Evolutionary conservation across 805 yeast genomes (phyloP).

Genomic region (Saccharomycopsis javanensis): DNA sequence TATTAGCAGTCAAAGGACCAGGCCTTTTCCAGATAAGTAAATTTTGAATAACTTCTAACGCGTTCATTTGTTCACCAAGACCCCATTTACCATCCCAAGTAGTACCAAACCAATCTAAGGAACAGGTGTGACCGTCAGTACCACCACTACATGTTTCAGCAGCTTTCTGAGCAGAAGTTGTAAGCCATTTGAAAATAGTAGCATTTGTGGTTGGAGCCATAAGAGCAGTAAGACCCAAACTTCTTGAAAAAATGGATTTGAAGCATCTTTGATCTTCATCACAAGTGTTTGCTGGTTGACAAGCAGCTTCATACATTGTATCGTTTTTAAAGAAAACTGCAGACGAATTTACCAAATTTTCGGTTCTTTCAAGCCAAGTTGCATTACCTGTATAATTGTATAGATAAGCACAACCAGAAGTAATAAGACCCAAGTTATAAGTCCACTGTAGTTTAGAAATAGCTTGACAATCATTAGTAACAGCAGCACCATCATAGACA

Average conservation of each 20-base stretch:
- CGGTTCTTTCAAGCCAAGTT: constrained; percentile 57
- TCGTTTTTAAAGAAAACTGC: constrained; percentile 44
- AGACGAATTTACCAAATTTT: constrained; percentile 45
- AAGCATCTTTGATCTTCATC: constrained; percentile 87
- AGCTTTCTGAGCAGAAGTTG: constrained; percentile 57
- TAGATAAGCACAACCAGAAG: constrained; percentile 73
- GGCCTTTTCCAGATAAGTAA: constrained; percentile 29
- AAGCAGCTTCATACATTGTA: constrained; percentile 74
- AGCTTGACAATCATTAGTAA: constrained; percentile 49
- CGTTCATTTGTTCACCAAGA: constrained; percentile 85
- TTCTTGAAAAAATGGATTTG: constrained; percentile 72
- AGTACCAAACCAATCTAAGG: constrained; percentile 59
- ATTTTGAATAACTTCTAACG: constrained; percentile 54
- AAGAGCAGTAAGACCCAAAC: constrained; percentile 63
- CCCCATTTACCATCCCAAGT: constrained; percentile 74
- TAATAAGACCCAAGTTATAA: constrained; percentile 72
- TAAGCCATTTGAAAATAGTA: constrained; percentile 28
- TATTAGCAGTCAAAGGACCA: constrained; percentile 50
- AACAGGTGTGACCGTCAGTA: constrained; percentile 80
- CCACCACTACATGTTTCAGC: constrained; percentile 85
- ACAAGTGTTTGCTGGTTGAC: constrained; percentile 58
- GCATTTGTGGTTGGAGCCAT: constrained; percentile 47
- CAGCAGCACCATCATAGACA: constrained; percentile 62
- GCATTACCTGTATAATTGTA: constrained; percentile 62
- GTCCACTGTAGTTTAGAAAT: constrained; percentile 66